Evolutionary conservation across 345 rosid genomes (phyloP).

Genomic region (Moricandia arvensis): DNA sequence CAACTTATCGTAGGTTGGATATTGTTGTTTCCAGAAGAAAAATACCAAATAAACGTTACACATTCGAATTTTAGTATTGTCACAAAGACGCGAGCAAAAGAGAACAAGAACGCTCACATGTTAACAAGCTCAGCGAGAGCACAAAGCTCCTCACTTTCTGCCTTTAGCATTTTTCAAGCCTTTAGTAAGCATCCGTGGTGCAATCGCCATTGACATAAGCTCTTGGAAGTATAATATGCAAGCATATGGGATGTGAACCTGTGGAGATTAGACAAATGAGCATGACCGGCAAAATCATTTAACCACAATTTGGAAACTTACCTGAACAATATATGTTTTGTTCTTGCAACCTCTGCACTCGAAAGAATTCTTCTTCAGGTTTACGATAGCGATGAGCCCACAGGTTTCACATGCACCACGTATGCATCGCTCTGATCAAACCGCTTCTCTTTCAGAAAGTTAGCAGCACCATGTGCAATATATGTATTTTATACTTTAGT

Average conservation of each 20-base stretch:
- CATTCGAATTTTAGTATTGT: not conserved
- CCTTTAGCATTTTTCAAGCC: not conserved
- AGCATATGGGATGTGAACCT: not conserved
- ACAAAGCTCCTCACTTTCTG: not conserved
- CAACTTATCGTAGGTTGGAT: not conserved
- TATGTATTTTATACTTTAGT: too few relatives aligned
- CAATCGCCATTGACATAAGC: not conserved
- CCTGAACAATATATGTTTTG: constrained; percentile 91
- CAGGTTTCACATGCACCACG: constrained; percentile 86
- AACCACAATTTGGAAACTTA: constrained; percentile 14
- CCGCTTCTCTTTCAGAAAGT: constrained; percentile 89
- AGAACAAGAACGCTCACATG: not conserved
- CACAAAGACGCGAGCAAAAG: not conserved
- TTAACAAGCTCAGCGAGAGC: not conserved
- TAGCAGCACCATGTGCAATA: constrained; percentile 97
- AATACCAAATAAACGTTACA: not conserved
- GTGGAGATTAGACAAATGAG: not conserved
- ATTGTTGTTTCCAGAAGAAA: not conserved
- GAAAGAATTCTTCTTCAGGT: constrained; percentile 85
- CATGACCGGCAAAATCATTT: not conserved
- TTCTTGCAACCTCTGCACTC: constrained; percentile 99
- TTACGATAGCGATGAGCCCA: constrained; percentile 92
- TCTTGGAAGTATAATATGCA: not conserved
- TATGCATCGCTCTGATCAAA: constrained; percentile 98
- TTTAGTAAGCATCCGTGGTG: not conserved